Evolutionary conservation across 495 filamentous ascomycete genomes (phyloP), one percentile per base, ranked within the genome.

Genomic region (Bombardia bombarda): DNA sequence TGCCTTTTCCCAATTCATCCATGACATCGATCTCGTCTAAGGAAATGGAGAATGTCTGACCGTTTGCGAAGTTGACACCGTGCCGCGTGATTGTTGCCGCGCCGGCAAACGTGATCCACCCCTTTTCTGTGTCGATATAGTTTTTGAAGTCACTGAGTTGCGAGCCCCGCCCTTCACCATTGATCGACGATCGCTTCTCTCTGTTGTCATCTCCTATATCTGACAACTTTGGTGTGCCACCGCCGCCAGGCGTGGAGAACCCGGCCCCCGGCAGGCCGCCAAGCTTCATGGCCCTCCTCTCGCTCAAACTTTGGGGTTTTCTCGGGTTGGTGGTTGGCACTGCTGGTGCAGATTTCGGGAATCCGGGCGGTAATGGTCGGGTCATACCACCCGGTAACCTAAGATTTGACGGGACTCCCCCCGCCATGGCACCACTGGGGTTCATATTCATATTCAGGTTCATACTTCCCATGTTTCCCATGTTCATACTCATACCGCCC

Each of bases 1-100:
- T 99, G 16, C 92, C 92, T 63, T 97, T 99, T 30, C 92, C 92
- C 12, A 99, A 66, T 66, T 99, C 92, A 43, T 96, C 93, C 44
- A 99, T 58, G 5, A 84, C 90, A 53, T 97, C 90, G 2, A 99
- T 83, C 55, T 99, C 92, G 49, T 97, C 90, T 32, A 99, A 69
- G 7, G 92, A 97, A 46, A 99, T 96, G 56, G 72, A 86, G 67
- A 99, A 97, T 47, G 80, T 88, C 19, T 80, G 84, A 2, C 92
- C 92, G 21, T 81, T 84, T 3, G 86, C 83, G 55, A 99, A 99
- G 51, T 97, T 79, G 39, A 99, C 86, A 18, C 92, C 92, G 39
- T 84, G 79, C 3, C 84, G 81, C 42, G 88, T 86, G 24, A 99
- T 80, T 17, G 86, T 77, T 4, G 92, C 92, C 47, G 95, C 95